A percentile compares a stretch with the other conserved stretches of the same genome.
phyloP scores from a whole-genome alignment of 495 filamentous ascomycete species.

The Neurospora cerealis region DNA sequence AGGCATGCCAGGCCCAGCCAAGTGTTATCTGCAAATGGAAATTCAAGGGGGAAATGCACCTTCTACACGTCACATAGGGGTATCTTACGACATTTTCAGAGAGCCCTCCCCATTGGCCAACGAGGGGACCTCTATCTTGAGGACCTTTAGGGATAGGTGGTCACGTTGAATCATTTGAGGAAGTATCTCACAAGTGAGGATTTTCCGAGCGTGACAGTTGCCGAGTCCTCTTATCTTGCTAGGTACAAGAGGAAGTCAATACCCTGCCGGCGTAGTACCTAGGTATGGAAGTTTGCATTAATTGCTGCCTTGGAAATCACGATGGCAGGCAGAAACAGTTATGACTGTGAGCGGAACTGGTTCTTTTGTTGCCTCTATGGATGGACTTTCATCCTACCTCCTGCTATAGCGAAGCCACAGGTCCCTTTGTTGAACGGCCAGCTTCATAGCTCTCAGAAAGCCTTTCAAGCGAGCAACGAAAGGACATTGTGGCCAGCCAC shows the following conservation, averaged over 20 bases:
- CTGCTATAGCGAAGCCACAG: neutral
- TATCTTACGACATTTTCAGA: neutral
- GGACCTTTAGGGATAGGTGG: neutral
- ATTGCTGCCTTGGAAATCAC: neutral
- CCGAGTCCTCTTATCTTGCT: too few relatives aligned
- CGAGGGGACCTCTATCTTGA: neutral
- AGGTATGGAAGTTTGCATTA: neutral
- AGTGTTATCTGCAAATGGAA: neutral
- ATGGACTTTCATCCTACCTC: neutral
- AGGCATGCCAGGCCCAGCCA: neutral
- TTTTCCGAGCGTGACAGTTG: too few relatives aligned
- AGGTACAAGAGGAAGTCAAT: too few relatives aligned
- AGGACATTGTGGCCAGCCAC: neutral
- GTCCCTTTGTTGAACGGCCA: neutral
- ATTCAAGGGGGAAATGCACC: neutral
- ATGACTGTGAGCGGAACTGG: neutral
- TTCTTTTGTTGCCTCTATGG: neutral
- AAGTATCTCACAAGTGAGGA: neutral
- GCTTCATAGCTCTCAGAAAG: neutral
- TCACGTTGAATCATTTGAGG: neutral
- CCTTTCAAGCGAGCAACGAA: neutral
- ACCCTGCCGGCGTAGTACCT: neutral
- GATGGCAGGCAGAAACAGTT: neutral
- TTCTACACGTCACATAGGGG: neutral
- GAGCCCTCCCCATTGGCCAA: neutral